Evolutionary conservation across 148 eudicot genomes (phyloP).

Genomic region (Diospyros kaki): DNA sequence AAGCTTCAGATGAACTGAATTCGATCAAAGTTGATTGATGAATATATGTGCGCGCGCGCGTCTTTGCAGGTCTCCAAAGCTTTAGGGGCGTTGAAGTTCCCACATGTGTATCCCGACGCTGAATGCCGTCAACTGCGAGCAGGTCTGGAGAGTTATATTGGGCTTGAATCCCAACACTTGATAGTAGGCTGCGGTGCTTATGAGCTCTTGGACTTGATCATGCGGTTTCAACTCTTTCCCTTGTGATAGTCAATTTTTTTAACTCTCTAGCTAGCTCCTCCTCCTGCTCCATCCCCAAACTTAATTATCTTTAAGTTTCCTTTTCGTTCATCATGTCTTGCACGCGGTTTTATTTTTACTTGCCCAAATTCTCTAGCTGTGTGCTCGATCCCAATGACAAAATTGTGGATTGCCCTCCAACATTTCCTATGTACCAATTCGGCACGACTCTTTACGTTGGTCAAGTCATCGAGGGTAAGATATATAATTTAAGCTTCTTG

Average conservation of each 20-base stretch:
- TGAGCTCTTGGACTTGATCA: constrained; percentile 91
- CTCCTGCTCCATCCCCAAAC: neutral
- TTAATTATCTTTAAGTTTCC: neutral
- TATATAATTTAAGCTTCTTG: too few relatives aligned
- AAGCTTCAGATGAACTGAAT: too few relatives aligned
- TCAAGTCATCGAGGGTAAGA: constrained; percentile 67
- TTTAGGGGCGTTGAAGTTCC: constrained; percentile 76
- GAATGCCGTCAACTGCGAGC: constrained; percentile 88
- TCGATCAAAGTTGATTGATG: neutral
- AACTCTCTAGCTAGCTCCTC: neutral
- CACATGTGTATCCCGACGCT: constrained; percentile 92
- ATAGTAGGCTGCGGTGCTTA: constrained; percentile 97
- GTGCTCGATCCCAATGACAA: constrained; percentile 93
- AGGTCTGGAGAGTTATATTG: constrained; percentile 87
- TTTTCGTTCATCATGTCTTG: too few relatives aligned
- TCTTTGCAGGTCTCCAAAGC: constrained; percentile 76
- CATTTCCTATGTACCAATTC: constrained; percentile 96
- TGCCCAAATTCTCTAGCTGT: constrained; percentile 59
- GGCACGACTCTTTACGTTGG: constrained; percentile 93
- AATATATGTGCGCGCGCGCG: neutral
- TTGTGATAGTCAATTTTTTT: neutral
- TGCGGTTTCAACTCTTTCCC: constrained; percentile 51
- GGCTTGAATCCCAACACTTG: constrained; percentile 79
- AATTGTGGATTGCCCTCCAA: constrained; percentile 95
- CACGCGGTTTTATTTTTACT: constrained; percentile 12